Evolutionary conservation across 1,284 basidiomycete genomes (phyloP).

Genomic region (Volvariella surrecta): DNA sequence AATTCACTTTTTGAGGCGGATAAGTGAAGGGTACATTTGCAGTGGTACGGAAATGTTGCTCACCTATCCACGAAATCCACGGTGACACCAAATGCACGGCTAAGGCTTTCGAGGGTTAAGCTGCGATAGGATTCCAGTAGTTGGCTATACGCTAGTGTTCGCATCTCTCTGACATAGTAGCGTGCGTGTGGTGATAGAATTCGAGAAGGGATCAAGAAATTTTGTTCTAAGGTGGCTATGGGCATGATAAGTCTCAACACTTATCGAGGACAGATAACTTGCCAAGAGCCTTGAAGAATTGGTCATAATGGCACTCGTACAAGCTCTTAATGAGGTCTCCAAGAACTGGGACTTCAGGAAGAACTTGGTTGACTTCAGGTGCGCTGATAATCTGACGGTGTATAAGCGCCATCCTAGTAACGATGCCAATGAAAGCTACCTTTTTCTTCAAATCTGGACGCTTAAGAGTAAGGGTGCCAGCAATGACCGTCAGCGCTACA

Average conservation of each 20-base stretch:
- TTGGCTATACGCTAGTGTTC: constrained; percentile 91
- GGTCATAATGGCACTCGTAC: constrained; percentile 91
- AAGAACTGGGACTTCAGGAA: constrained; percentile 63
- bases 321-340: constrained; percentile 69
- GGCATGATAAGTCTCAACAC: background rate
- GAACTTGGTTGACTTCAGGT: constrained; percentile 65
- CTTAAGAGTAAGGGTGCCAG: constrained; percentile 70
- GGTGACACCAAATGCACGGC: constrained; percentile 85
- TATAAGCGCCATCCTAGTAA: background rate
- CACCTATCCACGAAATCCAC: constrained; percentile 84
- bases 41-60: constrained; percentile 1
- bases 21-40: constrained; percentile 2
- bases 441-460: constrained; percentile 91
- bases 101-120: constrained; percentile 84
- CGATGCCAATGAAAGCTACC: constrained; percentile 29
- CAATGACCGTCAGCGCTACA: constrained; percentile 80
- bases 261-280: constrained; percentile 13
- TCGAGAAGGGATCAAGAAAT: constrained; percentile 80
- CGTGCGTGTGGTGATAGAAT: constrained; percentile 82
- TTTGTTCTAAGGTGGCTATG: constrained; percentile 81
- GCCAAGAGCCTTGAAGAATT: constrained; percentile 89
- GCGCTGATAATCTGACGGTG: constrained; percentile 48
- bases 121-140: constrained; percentile 88
- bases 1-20: constrained; percentile 57
- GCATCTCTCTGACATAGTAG: constrained; percentile 94